Conservation (phyloP, 2,329 filamentous ascomycete species). For the Xylaria sp. region DNA sequence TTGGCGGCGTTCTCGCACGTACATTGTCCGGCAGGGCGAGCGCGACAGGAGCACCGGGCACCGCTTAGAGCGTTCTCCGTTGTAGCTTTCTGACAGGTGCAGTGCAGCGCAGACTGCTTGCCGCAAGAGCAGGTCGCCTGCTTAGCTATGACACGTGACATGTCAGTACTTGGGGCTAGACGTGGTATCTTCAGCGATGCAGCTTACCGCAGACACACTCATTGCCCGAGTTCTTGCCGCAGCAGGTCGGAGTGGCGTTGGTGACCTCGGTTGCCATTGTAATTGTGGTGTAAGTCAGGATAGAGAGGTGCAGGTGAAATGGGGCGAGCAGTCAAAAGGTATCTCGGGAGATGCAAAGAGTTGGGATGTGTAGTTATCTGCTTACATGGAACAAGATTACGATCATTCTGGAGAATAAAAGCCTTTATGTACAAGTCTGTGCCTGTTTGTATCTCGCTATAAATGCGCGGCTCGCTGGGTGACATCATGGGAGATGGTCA, state of each 20-base stretch:
- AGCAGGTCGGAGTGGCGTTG: slow-evolving; percentile 62
- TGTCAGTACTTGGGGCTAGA: slow-evolving; percentile 15
- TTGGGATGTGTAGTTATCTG: background rate
- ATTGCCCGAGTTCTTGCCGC: slow-evolving; percentile 59
- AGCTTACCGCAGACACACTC: slow-evolving; percentile 69
- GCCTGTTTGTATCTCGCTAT: background rate
- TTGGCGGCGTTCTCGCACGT: slow-evolving; percentile 77
- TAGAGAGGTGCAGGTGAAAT: slow-evolving; percentile 2
- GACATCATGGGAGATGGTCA: slow-evolving; percentile 35
- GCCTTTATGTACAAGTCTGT: slow-evolving; percentile 9
- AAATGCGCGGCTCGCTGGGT: slow-evolving; percentile 4
- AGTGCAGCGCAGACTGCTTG: slow-evolving; percentile 85
- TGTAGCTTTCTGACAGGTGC: slow-evolving; percentile 80
- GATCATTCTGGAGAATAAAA: background rate
- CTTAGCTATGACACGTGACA: slow-evolving; percentile 57
- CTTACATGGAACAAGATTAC: background rate
- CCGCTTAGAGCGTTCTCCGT: slow-evolving; percentile 79
- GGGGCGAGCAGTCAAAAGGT: background rate
- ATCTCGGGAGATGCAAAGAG: background rate
- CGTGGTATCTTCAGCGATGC: background rate
- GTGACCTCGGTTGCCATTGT: slow-evolving; percentile 49
- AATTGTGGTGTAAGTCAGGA: slow-evolving; percentile 17
- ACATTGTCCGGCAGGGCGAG: slow-evolving; percentile 81
- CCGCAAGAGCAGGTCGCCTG: slow-evolving; percentile 87
- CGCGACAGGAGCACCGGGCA: slow-evolving; percentile 83